A percentile compares a stretch with the other conserved stretches of the same genome.
phyloP scores from a whole-genome alignment of 2,329 filamentous ascomycete genomes.

The Diaporthe amygdali region DNA sequence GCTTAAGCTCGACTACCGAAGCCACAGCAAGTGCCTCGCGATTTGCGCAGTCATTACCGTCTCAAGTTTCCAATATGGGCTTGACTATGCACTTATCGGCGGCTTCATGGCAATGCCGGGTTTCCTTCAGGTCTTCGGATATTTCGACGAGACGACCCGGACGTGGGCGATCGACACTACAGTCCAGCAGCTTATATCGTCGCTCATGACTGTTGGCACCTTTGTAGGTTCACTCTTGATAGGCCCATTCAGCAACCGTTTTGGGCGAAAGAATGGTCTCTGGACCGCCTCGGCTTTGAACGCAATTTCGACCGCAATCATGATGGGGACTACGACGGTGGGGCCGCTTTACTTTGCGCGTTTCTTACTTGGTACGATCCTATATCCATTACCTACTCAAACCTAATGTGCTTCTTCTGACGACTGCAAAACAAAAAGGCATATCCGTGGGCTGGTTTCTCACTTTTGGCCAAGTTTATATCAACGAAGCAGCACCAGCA shows the following conservation, averaged over 20 bases:
- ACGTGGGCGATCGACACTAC: constrained; percentile 40
- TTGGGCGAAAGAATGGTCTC: neutral
- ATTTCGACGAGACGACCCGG: constrained; percentile 30
- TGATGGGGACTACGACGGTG: neutral
- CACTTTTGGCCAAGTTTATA: constrained; percentile 42
- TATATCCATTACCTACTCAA: too few relatives aligned
- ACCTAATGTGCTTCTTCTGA: neutral
- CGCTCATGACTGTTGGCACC: constrained; percentile 41
- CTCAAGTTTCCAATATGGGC: constrained; percentile 40
- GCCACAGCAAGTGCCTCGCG: constrained; percentile 21
- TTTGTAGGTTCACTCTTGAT: constrained; percentile 37
- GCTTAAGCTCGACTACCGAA: constrained; percentile 23
- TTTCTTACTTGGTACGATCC: neutral
- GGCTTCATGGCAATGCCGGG: constrained; percentile 42
- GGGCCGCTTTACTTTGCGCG: neutral
- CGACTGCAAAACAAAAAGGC: constrained; percentile 26
- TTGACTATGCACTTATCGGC: constrained; percentile 40
- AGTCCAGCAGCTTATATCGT: constrained; percentile 41
- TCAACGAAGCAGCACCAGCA: constrained; percentile 41
- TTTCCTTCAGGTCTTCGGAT: constrained; percentile 40
- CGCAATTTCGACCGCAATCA: neutral
- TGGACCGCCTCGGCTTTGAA: neutral
- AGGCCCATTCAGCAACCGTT: constrained; percentile 33
- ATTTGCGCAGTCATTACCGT: constrained; percentile 28
- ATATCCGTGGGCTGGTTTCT: constrained; percentile 43